Conservation (phyloP, 805 yeast genomes). For the Candida succiphila region DNA sequence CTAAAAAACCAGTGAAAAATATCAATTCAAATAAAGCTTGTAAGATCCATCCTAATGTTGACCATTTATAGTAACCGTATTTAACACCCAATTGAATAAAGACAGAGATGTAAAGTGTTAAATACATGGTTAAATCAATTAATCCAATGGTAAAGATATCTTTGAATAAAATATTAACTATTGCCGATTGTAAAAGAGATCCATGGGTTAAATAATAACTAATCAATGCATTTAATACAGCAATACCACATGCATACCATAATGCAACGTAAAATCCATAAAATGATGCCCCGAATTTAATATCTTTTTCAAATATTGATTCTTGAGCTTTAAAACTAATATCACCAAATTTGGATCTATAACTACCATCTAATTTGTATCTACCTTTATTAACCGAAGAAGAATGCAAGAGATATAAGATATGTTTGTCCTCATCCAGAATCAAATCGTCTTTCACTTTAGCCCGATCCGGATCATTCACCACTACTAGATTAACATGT, state of each 20-base stretch:
- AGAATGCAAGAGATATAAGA: neutral
- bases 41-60: conserved; percentile 48
- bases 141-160: conserved; percentile 62
- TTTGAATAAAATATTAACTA: conserved; percentile 45
- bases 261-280: conserved; percentile 75
- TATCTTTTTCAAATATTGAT: conserved; percentile 44
- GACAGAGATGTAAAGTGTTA: conserved; percentile 51
- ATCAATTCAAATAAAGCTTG: conserved; percentile 46
- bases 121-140: conserved; percentile 69
- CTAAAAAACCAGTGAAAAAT: conserved; percentile 43
- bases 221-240: conserved; percentile 41
- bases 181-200: conserved; percentile 36
- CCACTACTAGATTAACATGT: too few relatives aligned
- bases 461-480: too few relatives aligned
- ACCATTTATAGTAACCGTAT: conserved; percentile 46
- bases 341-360: conserved; percentile 46
- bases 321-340: conserved; percentile 33
- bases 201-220: conserved; percentile 42
- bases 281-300: conserved; percentile 38
- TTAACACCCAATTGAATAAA: conserved; percentile 47
- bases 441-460: neutral
- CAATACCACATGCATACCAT: conserved; percentile 60
- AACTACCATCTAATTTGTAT: conserved; percentile 21
- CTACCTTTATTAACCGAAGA: conserved; percentile 4
- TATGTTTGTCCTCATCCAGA: neutral